Base-by-base conservation (phyloP, 2,329 filamentous ascomycete species). In the Xylariaceae sp. region DNA sequence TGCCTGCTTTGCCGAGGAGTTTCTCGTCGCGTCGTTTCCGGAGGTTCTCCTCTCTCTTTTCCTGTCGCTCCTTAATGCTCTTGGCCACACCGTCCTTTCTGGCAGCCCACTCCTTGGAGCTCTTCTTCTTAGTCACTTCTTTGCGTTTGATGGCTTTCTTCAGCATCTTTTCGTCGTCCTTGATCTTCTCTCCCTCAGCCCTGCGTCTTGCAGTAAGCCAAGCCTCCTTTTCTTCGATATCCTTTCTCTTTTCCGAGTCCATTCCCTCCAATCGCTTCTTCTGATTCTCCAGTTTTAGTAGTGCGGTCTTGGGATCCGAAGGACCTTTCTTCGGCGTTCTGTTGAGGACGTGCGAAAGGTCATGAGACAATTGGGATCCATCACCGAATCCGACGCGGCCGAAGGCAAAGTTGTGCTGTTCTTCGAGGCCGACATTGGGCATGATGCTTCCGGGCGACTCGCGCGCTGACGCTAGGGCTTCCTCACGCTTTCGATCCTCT, bases 71-170 rank as follows among this genome's bases (percentile, higher is more conserved):
- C 56, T 90, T 88, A 72, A 89, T 88, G 53, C 88, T 80, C 75
- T 89, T 88, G 65, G 84, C 82, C 53, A 97, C 86, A 35, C 87
- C 87, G 34, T 88, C 84, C 45, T 84, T 77, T 53, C 90, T 82
- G 59, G 91, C 88, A 51, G 78, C 82, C 90, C 94, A 97, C 71
- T 94, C 91, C 71, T 88, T 88, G 73, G 91, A 90, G 72, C 90
- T 95, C 84, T 94, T 96, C 76, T 87, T 88, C 84, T 97, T 97
- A 55, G 83, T 79, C 66, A 87, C 85, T 70, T 97, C 91, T 78
- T 96, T 95, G 66, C 93, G 87, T 82, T 97, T 97, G 66, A 97
- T 80, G 0, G 92, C 89, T 80, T 96, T 97, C 81, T 96, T 97
- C 34, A 99, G 81, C 58, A 96, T 77, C 51, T 83, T 85, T 64